Base-by-base conservation (phyloP, 1,284 basidiomycete species). In the Cutaneotrichosporon spelunceum region DNA sequence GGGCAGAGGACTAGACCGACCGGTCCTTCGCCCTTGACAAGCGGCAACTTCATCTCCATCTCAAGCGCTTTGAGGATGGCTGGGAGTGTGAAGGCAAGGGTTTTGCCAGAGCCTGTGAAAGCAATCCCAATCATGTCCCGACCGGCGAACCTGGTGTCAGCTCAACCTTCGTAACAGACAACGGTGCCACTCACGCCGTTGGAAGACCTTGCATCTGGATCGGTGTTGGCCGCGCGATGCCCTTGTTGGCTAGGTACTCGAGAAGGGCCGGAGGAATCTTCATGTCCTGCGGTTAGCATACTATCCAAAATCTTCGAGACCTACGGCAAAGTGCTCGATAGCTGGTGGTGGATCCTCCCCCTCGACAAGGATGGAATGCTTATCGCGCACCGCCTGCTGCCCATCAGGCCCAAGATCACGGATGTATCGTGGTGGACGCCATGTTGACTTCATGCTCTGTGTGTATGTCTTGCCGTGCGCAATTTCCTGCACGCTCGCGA, bases 161-260 rank as follows among this genome's bases (percentile, higher is more conserved):
- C 26, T 34, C 42, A 50, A 52, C 9, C 54, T 9, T 10, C 52
- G 42, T 16, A 23, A 29, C 29, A 49, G 24, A 23, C 19, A 49
- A 26, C 23, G 16, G 24, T n/a, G 29, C 42, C 29, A 79, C 88
- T 72, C 80, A 92, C 88, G 92, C 96, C 39, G 91, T 89, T 0
- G 96, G 95, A 52, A 99, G 87, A 21, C 96, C 96, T 80, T 99
- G 96, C 53, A 97, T 84, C 76, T 99, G 96, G 71, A 99, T 99
- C 2, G 95, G 95, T 0, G 96, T 94, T 0, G 96, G 96, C 34
- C 81, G 83, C 27, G 84, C 83, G 73, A 99, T 99, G 52, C 90
- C 88, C 65, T 93, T 92, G 36, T 85, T 83, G 73, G 87, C 87
- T 52, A 99, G 84, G 75, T 90, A 88, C 60, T 88, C 85, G 34